Evolutionary conservation across 176 grass and related monocot genomes (phyloP).

Genomic region (Musa itinerans): DNA sequence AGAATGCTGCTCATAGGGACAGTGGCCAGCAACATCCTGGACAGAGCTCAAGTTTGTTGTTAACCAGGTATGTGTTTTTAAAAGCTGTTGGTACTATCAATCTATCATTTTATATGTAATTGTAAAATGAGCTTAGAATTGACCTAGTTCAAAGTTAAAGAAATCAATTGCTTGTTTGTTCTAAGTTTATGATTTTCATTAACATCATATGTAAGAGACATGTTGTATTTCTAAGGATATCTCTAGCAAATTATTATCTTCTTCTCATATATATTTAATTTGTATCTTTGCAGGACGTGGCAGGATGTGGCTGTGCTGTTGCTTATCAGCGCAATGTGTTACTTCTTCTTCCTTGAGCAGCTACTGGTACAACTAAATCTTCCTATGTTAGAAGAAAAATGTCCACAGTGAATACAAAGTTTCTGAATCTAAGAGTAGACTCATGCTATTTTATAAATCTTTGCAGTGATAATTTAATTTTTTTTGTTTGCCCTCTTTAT

Average conservation of each 20-base stretch:
- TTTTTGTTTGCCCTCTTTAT: too few relatives aligned
- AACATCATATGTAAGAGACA: too few relatives aligned
- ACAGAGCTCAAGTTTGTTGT: constrained; percentile 5
- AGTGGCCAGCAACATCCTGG: neutral
- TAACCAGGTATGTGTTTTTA: neutral
- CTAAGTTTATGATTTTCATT: too few relatives aligned
- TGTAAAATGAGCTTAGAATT: neutral
- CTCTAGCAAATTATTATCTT: neutral
- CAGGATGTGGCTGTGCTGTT: constrained; percentile 36
- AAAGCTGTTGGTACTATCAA: neutral
- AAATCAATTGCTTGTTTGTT: too few relatives aligned
- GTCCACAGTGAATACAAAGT: too few relatives aligned
- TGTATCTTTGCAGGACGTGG: constrained; percentile 23
- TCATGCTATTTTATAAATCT: too few relatives aligned
- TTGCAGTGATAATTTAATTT: too few relatives aligned
- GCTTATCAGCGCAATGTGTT: constrained; percentile 49
- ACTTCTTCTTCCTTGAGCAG: constrained; percentile 76
- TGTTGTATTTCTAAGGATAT: too few relatives aligned
- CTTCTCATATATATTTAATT: neutral
- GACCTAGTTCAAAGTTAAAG: too few relatives aligned
- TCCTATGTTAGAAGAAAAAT: neutral
- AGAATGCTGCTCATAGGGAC: neutral
- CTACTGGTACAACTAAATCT: constrained; percentile 30
- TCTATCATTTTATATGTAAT: neutral
- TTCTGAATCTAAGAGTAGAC: too few relatives aligned